A percentile compares a stretch with the other conserved stretches of the same genome.
Conservation (phyloP, 2,329 filamentous ascomycete species). For the Botrytis fabae region DNA sequence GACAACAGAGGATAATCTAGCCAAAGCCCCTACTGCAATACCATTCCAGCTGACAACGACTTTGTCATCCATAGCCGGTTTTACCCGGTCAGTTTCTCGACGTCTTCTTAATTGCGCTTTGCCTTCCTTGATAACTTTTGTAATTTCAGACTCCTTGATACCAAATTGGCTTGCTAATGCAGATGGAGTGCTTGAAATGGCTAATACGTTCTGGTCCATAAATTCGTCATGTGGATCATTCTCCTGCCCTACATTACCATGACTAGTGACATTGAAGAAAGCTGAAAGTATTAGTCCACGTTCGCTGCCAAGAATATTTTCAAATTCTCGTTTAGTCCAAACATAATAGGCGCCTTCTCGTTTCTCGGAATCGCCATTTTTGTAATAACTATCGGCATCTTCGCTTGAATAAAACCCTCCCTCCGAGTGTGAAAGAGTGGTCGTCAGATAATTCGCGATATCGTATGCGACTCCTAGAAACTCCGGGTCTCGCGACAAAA, state of each 20-base stretch:
- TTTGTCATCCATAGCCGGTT: conserved; percentile 83
- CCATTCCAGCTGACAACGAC: conserved; percentile 87
- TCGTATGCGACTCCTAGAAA: conserved; percentile 78
- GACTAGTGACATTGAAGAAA: conserved; percentile 79
- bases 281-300: conserved; percentile 73
- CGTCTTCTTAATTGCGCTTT: conserved; percentile 68
- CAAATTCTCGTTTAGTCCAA: conserved; percentile 87
- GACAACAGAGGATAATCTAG: conserved; percentile 71
- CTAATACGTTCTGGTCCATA: conserved; percentile 87
- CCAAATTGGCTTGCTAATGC: conserved; percentile 75
- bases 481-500: conserved; percentile 58
- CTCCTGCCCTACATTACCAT: conserved; percentile 81
- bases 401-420: conserved; percentile 88
- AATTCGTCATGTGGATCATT: conserved; percentile 93
- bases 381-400: conserved; percentile 80
- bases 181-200: conserved; percentile 64
- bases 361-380: conserved; percentile 74
- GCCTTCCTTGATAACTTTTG: conserved; percentile 65
- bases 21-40: conserved; percentile 79
- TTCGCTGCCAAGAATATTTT: conserved; percentile 67
- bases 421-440: conserved; percentile 63
- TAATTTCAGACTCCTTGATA: conserved; percentile 67
- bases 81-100: conserved; percentile 70
- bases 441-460: conserved; percentile 82
- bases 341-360: conserved; percentile 92